Evolutionary conservation across 108 stramenopile genomes (phyloP).

Genomic region (Craspedostauros australis): DNA sequence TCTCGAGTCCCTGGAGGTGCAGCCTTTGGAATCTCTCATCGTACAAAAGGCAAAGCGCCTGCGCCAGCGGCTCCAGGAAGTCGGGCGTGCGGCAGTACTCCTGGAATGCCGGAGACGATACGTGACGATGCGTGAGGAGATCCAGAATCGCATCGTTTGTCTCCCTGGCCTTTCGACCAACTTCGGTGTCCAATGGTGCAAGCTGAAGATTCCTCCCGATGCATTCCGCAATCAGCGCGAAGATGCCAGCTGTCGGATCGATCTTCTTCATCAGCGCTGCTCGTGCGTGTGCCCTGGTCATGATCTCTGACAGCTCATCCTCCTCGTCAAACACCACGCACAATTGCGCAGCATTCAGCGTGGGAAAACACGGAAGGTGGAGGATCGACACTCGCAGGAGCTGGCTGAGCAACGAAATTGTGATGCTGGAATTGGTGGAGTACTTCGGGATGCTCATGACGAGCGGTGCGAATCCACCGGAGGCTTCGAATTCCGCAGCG

Average conservation of each 20-base stretch:
- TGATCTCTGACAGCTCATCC: conserved; percentile 17
- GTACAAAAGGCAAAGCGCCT: conserved; percentile 71
- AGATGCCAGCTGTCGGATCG: conserved; percentile 76
- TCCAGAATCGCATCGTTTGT: conserved; percentile 77
- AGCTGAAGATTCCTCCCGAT: conserved; percentile 85
- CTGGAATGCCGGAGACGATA: conserved; percentile 70
- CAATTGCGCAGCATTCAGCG: conserved; percentile 63
- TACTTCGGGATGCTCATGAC: conserved; percentile 82
- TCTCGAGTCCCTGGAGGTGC: too few relatives aligned
- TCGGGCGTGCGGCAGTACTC: conserved; percentile 65
- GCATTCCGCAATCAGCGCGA: conserved; percentile 80
- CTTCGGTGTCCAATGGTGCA: conserved; percentile 52
- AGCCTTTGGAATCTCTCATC: conserved; percentile 53
- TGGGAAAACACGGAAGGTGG: conserved; percentile 65
- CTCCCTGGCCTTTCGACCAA: conserved; percentile 59
- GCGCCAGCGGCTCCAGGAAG: conserved; percentile 78
- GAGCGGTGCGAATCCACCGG: conserved; percentile 84
- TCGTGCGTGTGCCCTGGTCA: conserved; percentile 24
- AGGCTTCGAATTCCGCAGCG: conserved; percentile 53
- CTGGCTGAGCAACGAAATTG: conserved; percentile 73
- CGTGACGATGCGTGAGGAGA: conserved; percentile 69
- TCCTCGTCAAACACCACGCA: conserved; percentile 79
- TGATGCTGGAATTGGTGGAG: conserved; percentile 75
- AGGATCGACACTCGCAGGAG: conserved; percentile 75
- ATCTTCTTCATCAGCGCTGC: conserved; percentile 20